Percentiles rank a stretch among this genome's conserved stretches.
Conservation (phyloP, 2,329 filamentous ascomycete genomes). For the Phaeosphaeriaceae sp. region DNA sequence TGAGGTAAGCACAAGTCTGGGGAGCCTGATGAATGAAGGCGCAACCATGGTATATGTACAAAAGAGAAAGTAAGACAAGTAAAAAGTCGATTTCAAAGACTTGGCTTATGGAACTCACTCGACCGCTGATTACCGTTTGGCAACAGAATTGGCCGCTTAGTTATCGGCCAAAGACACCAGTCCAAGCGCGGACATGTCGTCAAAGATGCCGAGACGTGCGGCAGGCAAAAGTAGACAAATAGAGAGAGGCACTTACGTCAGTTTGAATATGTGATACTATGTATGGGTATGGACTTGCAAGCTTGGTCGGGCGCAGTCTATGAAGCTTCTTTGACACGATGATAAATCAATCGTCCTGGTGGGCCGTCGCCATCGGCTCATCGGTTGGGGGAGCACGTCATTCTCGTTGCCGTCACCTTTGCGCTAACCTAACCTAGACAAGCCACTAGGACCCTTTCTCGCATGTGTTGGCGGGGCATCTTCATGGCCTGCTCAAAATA, state of each 20-base stretch:
- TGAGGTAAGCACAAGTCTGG: constrained; percentile 53
- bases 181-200: constrained; percentile 24
- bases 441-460: constrained; percentile 6
- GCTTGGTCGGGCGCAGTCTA: constrained; percentile 11
- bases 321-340: constrained; percentile 20
- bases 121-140: constrained; percentile 38
- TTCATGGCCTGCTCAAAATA: not conserved
- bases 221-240: constrained; percentile 5
- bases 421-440: constrained; percentile 11
- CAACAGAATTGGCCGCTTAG: constrained; percentile 27
- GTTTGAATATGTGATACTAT: constrained; percentile 6
- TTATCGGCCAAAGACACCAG: constrained; percentile 39
- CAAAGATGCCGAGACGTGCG: constrained; percentile 14
- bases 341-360: constrained; percentile 32
- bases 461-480: not conserved
- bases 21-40: constrained; percentile 41
- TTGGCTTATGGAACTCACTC: constrained; percentile 43
- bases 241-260: constrained; percentile 32
- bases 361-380: constrained; percentile 8
- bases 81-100: constrained; percentile 44
- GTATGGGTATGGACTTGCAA: constrained; percentile 20
- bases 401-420: not conserved
- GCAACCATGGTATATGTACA: constrained; percentile 50
- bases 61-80: constrained; percentile 25
- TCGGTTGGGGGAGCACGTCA: constrained; percentile 1